These are phyloP conservation scores for Metschnikowia cubensis DNA, from an alignment of 805 yeast genomes.

Conservation along the genomic window DNA sequence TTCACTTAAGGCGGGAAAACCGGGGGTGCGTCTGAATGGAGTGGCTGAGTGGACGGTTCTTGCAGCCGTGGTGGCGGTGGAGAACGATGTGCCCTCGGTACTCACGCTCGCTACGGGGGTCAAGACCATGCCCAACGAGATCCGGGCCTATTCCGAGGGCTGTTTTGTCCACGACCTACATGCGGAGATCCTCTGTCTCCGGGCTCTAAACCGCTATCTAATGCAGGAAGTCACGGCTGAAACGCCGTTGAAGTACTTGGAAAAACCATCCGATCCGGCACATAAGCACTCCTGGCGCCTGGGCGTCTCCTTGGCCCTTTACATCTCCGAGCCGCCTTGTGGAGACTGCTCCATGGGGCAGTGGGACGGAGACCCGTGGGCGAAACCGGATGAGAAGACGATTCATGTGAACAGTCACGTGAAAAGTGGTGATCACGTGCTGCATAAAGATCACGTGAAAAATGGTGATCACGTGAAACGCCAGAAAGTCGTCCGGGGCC, in stretches of 20 bases:
- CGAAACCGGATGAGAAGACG: neutral
- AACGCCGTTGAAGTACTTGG: constrained; percentile 14
- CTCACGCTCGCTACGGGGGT: constrained; percentile 75
- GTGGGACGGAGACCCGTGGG: constrained; percentile 17
- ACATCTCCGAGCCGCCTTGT: constrained; percentile 78
- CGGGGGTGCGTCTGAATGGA: constrained; percentile 58
- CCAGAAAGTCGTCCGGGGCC: constrained; percentile 46
- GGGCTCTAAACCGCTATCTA: constrained; percentile 64
- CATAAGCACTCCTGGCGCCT: constrained; percentile 28
- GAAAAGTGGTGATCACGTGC: neutral
- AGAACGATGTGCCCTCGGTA: constrained; percentile 25
- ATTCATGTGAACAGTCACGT: neutral
- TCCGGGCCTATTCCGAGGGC: constrained; percentile 49
- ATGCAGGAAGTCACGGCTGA: constrained; percentile 39
- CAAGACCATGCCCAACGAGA: constrained; percentile 62
- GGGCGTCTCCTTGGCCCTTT: constrained; percentile 45
- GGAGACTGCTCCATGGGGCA: constrained; percentile 78
- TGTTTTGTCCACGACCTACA: constrained; percentile 78
- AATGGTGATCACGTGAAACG: constrained; percentile 13
- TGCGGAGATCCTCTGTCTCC: constrained; percentile 75
- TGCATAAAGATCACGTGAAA: neutral
- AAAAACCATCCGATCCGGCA: neutral
- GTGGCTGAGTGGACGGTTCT: constrained; percentile 78
- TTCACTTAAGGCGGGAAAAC: constrained; percentile 48
- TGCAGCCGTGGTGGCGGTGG: constrained; percentile 60